Base-by-base conservation (phyloP, 2,329 filamentous ascomycete genomes). In the Aspergillus chevalieri region DNA sequence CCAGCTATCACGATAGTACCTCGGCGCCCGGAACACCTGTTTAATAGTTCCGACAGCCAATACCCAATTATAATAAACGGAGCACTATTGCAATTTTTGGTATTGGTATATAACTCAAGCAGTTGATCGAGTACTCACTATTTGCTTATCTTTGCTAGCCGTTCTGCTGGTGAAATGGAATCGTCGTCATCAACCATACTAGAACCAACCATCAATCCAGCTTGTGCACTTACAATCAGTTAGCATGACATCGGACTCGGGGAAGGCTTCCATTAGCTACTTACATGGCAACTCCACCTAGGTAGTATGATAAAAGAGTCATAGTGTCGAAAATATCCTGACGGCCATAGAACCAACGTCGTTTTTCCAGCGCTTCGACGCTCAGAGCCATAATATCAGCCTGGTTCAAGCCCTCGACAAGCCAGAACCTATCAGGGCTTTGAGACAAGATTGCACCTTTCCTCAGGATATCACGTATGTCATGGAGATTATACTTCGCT, bases 371-470 rank as follows among this genome's bases (percentile, higher is more conserved):
- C 17, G 9, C 21, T 19, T 43, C 22, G 9, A 10, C n/a, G 21
- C 19, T n/a, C 10, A 43, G 42, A 19, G 21, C 21, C 17, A 28
- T 28, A 8, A 43, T n/a, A 4, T 49, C 47, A 2, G 19, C 47
- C 3, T 33, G 22, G 10, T 43, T 49, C 21, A 49, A 43, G 6
- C 44, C 47, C 6, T 49, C 43, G n/a, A 49, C 17, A 6, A 34
- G 43, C 8, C 21, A 15, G 19, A 43, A n/a, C 6, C 21, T 21
- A 6, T 46, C 22, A 2, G 22, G 21, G 21, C 42, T 33, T 9
- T 34, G n/a, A n/a, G 28, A 8, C 14, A 49, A 7, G 8, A 49
- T 12, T 8, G 48, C 48, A 12, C 43, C 48, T 17, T 30, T 44
- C 10, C 44, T 14, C 8, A 47, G 36, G 12, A 15, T 4, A 14